These are phyloP conservation scores for Acorus gramineus DNA, from an alignment of 106 monocot species.

Conservation along the genomic window DNA sequence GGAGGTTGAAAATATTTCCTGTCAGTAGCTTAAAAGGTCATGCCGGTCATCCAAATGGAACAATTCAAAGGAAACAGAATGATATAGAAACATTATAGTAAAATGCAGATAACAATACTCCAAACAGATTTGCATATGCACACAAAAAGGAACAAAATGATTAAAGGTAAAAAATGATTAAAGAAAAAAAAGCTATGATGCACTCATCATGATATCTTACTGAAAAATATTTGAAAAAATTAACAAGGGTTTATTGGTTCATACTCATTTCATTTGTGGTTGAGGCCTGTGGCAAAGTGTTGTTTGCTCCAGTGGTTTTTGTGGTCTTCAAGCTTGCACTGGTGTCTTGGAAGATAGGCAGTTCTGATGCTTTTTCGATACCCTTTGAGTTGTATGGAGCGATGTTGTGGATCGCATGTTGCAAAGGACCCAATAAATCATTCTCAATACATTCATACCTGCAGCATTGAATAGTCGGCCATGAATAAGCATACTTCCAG, in stretches of 20 bases:
- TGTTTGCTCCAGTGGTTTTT: constrained; percentile 18
- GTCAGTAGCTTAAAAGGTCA: no score
- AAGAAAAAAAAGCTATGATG: no score
- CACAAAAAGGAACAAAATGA: no score
- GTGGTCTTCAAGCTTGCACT: constrained; percentile 18
- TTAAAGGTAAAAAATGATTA: no score
- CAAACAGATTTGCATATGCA: no score
- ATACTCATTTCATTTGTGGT: constrained; percentile 21
- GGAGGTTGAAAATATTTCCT: constrained; percentile 3
- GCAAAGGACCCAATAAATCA: constrained; percentile 70
- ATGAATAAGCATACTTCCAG: no score
- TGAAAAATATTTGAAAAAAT: not conserved
- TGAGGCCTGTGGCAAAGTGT: not conserved
- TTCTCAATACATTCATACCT: constrained; percentile 92
- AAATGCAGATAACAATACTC: not conserved
- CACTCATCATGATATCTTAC: no score
- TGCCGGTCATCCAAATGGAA: no score
- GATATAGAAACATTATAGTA: no score
- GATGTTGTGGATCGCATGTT: constrained; percentile 60
- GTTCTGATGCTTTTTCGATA: constrained; percentile 63
- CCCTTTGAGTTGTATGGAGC: constrained; percentile 90
- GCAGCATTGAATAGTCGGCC: not conserved
- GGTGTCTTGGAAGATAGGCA: constrained; percentile 37
- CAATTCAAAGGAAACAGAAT: no score
- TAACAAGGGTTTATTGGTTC: not conserved